Percentiles rank a stretch among this genome's conserved stretches.
Conservation (phyloP, 106 monocot genomes). For the Chionographis japonica region DNA sequence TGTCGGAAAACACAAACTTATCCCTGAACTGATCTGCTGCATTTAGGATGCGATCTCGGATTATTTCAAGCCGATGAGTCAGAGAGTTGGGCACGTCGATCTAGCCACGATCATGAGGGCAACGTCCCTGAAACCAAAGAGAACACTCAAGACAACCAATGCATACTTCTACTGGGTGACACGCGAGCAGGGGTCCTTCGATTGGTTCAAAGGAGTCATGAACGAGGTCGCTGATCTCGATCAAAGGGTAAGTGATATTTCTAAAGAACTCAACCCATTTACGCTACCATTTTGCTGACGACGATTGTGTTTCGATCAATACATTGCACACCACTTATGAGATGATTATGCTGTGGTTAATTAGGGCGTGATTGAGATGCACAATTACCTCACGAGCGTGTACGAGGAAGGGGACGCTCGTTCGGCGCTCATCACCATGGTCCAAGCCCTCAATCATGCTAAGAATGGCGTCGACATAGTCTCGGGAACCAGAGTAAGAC, state of each 20-base stretch:
- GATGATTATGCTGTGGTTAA: not conserved
- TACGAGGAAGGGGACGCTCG: slow-evolving; percentile 96
- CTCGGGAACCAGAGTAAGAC: slow-evolving; percentile 76
- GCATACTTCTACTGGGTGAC: slow-evolving; percentile 99
- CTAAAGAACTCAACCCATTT: no score
- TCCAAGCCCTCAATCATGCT: slow-evolving; percentile 88
- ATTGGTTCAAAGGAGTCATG: slow-evolving; percentile 97
- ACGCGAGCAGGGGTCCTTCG: slow-evolving; percentile 89
- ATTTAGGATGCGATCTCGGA: slow-evolving; percentile 56
- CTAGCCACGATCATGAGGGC: slow-evolving; percentile 37
- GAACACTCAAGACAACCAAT: slow-evolving; percentile 70
- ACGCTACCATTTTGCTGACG: no score
- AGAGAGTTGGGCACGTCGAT: slow-evolving; percentile 28
- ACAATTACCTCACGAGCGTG: slow-evolving; percentile 91
- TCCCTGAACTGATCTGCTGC: not conserved
- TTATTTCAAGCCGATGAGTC: slow-evolving; percentile 16
- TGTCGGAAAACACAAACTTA: no score
- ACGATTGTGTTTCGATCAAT: no score
- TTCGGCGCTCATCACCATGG: slow-evolving; percentile 90
- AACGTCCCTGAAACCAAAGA: slow-evolving; percentile 38
- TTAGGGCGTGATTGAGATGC: slow-evolving; percentile 93
- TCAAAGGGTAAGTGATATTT: slow-evolving; percentile 52
- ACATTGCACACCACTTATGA: not conserved
- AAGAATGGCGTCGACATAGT: slow-evolving; percentile 92
- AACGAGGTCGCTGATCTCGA: slow-evolving; percentile 92